phyloP scores from a whole-genome alignment of 2,329 filamentous ascomycete species.

The Pseudocercospora musae region DNA sequence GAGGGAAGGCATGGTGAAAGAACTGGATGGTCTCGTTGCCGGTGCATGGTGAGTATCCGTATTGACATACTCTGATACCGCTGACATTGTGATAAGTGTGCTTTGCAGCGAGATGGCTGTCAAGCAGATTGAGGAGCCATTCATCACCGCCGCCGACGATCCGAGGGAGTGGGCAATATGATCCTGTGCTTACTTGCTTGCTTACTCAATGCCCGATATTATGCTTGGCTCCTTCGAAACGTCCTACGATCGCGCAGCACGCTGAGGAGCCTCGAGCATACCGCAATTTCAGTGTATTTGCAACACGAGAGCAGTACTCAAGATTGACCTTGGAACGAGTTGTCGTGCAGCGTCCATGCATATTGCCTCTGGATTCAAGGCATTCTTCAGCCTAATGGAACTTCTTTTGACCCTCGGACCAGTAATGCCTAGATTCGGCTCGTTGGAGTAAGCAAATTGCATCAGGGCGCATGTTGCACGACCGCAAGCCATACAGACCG shows the following conservation, averaged over 20 bases:
- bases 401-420: neutral
- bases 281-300: neutral
- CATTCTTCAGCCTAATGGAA: neutral
- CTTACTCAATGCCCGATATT: neutral
- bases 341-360: neutral
- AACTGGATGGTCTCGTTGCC: conserved; percentile 88
- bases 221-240: neutral
- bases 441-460: neutral
- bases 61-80: neutral
- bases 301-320: neutral
- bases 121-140: conserved; percentile 89
- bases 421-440: neutral
- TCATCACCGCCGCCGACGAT: conserved; percentile 71
- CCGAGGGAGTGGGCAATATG: conserved; percentile 69
- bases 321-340: neutral
- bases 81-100: conserved; percentile 52
- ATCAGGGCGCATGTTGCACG: neutral
- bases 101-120: conserved; percentile 94
- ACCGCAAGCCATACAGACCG: neutral
- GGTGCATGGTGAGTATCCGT: conserved; percentile 57
- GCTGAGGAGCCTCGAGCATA: neutral
- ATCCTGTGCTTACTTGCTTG: neutral
- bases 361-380: neutral
- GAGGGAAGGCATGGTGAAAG: conserved; percentile 78
- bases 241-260: neutral